phyloP scores from a whole-genome alignment of 371 early-diverging fungal genomes.

The Capillidium heterosporum region DNA sequence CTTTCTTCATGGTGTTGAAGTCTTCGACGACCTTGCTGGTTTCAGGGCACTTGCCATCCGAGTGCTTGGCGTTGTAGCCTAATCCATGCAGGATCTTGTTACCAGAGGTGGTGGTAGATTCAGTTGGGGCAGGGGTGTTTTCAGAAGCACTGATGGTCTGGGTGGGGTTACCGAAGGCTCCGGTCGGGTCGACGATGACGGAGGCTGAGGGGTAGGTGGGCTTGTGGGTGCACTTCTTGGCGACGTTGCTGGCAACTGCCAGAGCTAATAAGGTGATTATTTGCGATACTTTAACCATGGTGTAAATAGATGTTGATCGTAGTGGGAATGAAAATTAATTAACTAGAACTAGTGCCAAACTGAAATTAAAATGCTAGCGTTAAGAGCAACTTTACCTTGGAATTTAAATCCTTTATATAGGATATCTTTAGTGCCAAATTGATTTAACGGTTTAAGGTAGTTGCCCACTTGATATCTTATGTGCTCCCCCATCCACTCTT shows the following conservation, averaged over 20 bases:
- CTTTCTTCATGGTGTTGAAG: slow-evolving; percentile 1
- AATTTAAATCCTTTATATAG: too few relatives aligned
- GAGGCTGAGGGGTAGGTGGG: background rate
- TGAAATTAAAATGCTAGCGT: too few relatives aligned
- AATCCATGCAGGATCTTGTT: background rate
- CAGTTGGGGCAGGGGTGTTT: background rate
- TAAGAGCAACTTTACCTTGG: too few relatives aligned
- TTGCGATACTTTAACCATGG: background rate
- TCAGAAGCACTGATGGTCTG: background rate
- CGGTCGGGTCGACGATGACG: background rate
- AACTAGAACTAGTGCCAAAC: too few relatives aligned
- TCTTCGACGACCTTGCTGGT: background rate
- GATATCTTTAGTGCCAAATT: too few relatives aligned
- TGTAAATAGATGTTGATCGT: too few relatives aligned
- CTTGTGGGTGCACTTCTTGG: background rate
- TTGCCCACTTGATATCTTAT: too few relatives aligned
- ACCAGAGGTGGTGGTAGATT: background rate
- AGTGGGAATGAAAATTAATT: too few relatives aligned
- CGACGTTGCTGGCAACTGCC: background rate
- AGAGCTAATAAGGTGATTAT: background rate
- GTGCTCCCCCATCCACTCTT: too few relatives aligned
- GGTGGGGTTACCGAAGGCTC: background rate
- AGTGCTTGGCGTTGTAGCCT: slow-evolving; percentile 6
- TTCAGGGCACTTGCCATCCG: slow-evolving; percentile 2
- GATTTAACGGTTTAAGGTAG: too few relatives aligned